phyloP scores from a whole-genome alignment of 2,329 filamentous ascomycete species.

The Incumbomyces lentus region DNA sequence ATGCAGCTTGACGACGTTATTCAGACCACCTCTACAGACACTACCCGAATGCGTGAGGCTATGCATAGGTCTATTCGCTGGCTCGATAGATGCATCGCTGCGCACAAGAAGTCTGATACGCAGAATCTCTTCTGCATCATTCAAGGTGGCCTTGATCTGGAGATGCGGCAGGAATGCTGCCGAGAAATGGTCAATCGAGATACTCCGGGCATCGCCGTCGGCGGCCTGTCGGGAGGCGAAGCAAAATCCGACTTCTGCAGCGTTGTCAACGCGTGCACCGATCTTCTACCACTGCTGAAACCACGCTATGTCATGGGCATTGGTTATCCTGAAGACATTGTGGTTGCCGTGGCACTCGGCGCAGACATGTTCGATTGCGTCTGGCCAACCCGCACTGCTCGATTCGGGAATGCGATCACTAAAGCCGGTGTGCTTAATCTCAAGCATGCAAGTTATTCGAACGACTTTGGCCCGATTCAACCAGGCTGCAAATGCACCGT shows the following conservation, averaged over 20 bases:
- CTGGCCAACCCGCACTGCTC: slow-evolving; percentile 90
- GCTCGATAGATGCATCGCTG: slow-evolving; percentile 88
- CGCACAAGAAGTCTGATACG: slow-evolving; percentile 68
- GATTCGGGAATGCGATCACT: slow-evolving; percentile 92
- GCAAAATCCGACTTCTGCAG: slow-evolving; percentile 86
- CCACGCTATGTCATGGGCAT: slow-evolving; percentile 99
- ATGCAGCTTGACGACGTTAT: slow-evolving; percentile 99
- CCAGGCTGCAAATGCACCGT: slow-evolving; percentile 69
- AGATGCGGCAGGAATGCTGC: slow-evolving; percentile 75
- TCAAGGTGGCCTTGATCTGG: slow-evolving; percentile 83
- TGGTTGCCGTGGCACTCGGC: slow-evolving; percentile 85
- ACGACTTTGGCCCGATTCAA: slow-evolving; percentile 77
- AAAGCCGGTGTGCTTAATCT: slow-evolving; percentile 72
- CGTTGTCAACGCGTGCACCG: slow-evolving; percentile 79
- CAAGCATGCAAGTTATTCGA: slow-evolving; percentile 61
- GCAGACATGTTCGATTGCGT: slow-evolving; percentile 99
- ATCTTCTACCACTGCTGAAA: slow-evolving; percentile 74
- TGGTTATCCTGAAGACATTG: slow-evolving; percentile 86
- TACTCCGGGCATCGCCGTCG: slow-evolving; percentile 93
- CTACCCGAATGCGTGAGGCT: slow-evolving; percentile 77
- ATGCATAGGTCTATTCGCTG: slow-evolving; percentile 92
- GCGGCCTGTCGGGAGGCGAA: slow-evolving; percentile 87
- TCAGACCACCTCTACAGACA: slow-evolving; percentile 86
- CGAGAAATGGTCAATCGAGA: slow-evolving; percentile 77
- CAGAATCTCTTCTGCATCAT: slow-evolving; percentile 99